A percentile compares a stretch with the other conserved stretches of the same genome.
Evolutionary conservation across 2,329 filamentous ascomycete genomes (phyloP).

Genomic region (Fusarium sublunatum): DNA sequence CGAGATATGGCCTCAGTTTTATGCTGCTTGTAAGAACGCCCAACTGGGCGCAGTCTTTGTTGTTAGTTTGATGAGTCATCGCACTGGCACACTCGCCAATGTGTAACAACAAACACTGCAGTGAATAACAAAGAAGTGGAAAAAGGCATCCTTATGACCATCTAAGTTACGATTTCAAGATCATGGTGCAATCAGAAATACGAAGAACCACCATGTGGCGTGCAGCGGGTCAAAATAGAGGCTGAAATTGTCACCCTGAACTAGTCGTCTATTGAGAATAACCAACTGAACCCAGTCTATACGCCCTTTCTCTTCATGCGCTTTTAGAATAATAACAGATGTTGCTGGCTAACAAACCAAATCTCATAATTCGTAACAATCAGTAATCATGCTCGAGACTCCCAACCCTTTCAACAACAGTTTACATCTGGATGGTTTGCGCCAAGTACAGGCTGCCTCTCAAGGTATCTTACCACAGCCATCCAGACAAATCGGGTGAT

Average conservation of each 20-base stretch:
- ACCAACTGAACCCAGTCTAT: background rate
- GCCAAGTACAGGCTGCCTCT: background rate
- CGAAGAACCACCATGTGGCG: too few species aligned
- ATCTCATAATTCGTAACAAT: constrained; percentile 26
- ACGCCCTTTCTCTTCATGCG: constrained; percentile 8
- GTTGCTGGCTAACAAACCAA: constrained; percentile 6
- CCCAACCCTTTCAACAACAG: background rate
- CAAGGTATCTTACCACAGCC: too few species aligned
- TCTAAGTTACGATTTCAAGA: too few species aligned
- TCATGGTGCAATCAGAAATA: too few species aligned
- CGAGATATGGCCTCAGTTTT: constrained; percentile 8
- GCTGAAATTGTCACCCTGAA: background rate
- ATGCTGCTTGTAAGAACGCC: constrained; percentile 8
- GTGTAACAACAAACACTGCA: background rate
- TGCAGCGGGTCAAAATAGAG: too few species aligned
- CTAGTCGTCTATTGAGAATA: constrained; percentile 3
- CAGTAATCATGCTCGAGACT: background rate
- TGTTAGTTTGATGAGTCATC: constrained; percentile 30
- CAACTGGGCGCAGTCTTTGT: constrained; percentile 7
- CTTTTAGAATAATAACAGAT: constrained; percentile 3
- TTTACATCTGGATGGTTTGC: background rate
- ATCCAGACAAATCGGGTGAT: too few species aligned
- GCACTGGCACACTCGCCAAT: background rate
- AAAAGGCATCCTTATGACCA: background rate
- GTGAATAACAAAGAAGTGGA: constrained; percentile 7